These are phyloP conservation scores for Blastomyces gilchristii DNA, from an alignment of 2,329 filamentous ascomycete genomes.

Conservation along the genomic window DNA sequence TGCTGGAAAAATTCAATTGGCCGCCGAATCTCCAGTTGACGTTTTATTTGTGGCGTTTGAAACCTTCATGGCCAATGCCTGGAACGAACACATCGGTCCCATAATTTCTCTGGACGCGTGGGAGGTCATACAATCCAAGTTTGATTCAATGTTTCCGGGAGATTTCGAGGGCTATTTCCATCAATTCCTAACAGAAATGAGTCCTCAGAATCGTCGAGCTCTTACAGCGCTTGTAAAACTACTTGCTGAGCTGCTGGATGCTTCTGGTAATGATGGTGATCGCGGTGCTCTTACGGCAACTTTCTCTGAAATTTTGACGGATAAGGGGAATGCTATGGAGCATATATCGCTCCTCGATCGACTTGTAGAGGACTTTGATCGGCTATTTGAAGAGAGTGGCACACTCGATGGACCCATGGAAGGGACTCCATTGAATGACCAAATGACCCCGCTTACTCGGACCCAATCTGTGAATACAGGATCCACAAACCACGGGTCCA, in stretches of 20 bases:
- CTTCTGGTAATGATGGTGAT: slow-evolving; percentile 83
- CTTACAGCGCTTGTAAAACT: slow-evolving; percentile 77
- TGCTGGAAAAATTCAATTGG: slow-evolving; percentile 64
- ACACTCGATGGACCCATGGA: slow-evolving; percentile 37
- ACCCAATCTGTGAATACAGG: slow-evolving; percentile 54
- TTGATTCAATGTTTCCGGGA: slow-evolving; percentile 33
- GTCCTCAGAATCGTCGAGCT: slow-evolving; percentile 57
- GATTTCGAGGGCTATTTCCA: slow-evolving; percentile 50
- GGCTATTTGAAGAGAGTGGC: slow-evolving; percentile 63
- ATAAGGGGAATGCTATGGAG: slow-evolving; percentile 63
- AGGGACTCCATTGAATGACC: slow-evolving; percentile 43
- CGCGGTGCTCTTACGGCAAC: slow-evolving; percentile 77
- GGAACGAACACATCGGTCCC: slow-evolving; percentile 78
- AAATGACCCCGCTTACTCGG: slow-evolving; percentile 49
- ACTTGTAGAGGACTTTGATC: slow-evolving; percentile 78
- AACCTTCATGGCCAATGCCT: slow-evolving; percentile 79
- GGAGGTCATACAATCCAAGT: slow-evolving; percentile 55
- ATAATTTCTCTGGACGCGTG: slow-evolving; percentile 65
- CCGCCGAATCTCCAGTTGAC: slow-evolving; percentile 67
- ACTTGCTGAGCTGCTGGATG: slow-evolving; percentile 76
- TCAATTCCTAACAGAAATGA: slow-evolving; percentile 42
- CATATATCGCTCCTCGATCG: slow-evolving; percentile 84
- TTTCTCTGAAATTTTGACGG: slow-evolving; percentile 77
- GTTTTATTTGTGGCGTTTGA: slow-evolving; percentile 87
- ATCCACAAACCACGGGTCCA: slow-evolving; percentile 48